Conservation (phyloP, 768 basidiomycete genomes). For the Psilocybe tampanensis region DNA sequence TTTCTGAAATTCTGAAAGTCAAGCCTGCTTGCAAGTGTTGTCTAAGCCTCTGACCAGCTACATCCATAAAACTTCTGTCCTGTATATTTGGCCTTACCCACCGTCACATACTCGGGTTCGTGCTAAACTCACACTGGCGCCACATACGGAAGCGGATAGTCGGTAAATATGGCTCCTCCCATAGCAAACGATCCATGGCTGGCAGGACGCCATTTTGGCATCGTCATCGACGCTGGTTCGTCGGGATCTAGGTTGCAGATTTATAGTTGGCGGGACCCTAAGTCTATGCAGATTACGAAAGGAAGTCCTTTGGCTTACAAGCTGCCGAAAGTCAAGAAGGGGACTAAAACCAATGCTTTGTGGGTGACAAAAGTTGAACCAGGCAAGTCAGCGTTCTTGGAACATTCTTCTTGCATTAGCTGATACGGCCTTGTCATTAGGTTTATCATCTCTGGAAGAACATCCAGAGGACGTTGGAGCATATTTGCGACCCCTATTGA, state of each 20-base stretch:
- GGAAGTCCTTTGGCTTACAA: slow-evolving; percentile 53
- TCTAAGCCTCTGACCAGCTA: background rate
- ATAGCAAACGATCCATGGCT: slow-evolving; percentile 75
- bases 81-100: background rate
- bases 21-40: too few species aligned
- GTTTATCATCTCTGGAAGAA: slow-evolving; percentile 81
- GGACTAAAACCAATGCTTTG: slow-evolving; percentile 73
- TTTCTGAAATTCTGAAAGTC: too few species aligned
- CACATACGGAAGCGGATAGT: background rate
- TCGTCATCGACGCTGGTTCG: slow-evolving; percentile 98
- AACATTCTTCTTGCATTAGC: background rate
- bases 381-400: slow-evolving; percentile 53
- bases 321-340: slow-evolving; percentile 90
- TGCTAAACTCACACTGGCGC: background rate
- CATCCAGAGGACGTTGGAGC: slow-evolving; percentile 67
- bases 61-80: background rate
- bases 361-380: slow-evolving; percentile 96
- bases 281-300: slow-evolving; percentile 48
- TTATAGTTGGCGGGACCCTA: slow-evolving; percentile 94
- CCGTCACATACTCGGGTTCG: background rate
- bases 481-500: slow-evolving; percentile 83
- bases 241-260: slow-evolving; percentile 96
- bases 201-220: slow-evolving; percentile 79
- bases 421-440: slow-evolving; percentile 42
- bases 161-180: slow-evolving; percentile 64